Conservation (phyloP, 495 filamentous ascomycete genomes). For the Tuber indicum region DNA sequence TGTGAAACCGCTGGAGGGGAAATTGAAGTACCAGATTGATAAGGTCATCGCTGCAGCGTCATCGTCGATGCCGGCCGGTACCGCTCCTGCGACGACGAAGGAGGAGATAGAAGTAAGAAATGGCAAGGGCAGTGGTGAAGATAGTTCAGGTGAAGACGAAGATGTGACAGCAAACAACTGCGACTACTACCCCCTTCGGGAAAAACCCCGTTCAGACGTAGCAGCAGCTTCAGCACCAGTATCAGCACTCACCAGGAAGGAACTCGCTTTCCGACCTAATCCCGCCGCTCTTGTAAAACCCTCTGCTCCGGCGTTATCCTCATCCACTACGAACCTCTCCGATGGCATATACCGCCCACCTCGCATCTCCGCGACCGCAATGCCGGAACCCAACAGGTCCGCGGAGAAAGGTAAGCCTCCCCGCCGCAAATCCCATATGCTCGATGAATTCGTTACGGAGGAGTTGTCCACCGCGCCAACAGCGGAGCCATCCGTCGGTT, state of each 20-base stretch:
- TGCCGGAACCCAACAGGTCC: constrained; percentile 53
- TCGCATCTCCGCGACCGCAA: constrained; percentile 67
- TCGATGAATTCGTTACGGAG: constrained; percentile 77
- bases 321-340: constrained; percentile 6
- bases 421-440: constrained; percentile 60
- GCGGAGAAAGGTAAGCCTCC: constrained; percentile 44
- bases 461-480: constrained; percentile 72
- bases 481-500: constrained; percentile 76
- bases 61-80: constrained; percentile 55
- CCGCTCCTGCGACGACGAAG: constrained; percentile 39
- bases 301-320: constrained; percentile 26
- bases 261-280: constrained; percentile 63
- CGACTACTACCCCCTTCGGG: constrained; percentile 28
- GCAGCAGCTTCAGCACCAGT: constrained; percentile 9
- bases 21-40: constrained; percentile 80
- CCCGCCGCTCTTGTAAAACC: constrained; percentile 54
- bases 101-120: constrained; percentile 31
- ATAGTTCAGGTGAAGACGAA: constrained; percentile 45
- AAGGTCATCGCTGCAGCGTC: constrained; percentile 74
- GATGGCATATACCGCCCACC: constrained; percentile 76
- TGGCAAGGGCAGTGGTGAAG: constrained; percentile 40
- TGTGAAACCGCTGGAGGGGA: constrained; percentile 76
- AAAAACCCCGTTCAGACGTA: constrained; percentile 1
- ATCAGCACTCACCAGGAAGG: constrained; percentile 45
- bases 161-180: constrained; percentile 44